Evolutionary conservation across 805 yeast species (phyloP).

Genomic region (Metschnikowia koreensis): DNA sequence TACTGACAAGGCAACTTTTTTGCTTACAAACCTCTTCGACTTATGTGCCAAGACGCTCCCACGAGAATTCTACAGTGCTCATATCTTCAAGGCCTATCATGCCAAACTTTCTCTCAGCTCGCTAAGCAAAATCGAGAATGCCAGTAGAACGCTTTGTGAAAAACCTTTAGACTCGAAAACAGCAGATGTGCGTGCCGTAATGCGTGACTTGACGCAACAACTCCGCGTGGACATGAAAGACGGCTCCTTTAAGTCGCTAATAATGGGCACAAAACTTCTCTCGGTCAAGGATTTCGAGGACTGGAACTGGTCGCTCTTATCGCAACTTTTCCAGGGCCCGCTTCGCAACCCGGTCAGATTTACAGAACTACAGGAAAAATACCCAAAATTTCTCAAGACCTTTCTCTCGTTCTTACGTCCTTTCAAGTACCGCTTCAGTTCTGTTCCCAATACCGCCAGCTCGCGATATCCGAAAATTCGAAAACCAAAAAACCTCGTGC

Average conservation of each 20-base stretch:
- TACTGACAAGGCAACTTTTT: conserved; percentile 57
- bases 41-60: conserved; percentile 58
- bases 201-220: conserved; percentile 23
- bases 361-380: conserved; percentile 68
- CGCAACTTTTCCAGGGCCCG: conserved; percentile 80
- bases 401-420: conserved; percentile 87
- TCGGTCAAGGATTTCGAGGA: conserved; percentile 73
- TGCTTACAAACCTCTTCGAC: conserved; percentile 61
- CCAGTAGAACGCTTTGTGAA: conserved; percentile 9
- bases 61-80: conserved; percentile 30
- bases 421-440: conserved; percentile 73
- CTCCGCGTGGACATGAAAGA: conserved; percentile 51
- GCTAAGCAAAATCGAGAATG: conserved; percentile 15
- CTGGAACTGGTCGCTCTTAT: conserved; percentile 85
- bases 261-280: conserved; percentile 67
- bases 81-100: conserved; percentile 12
- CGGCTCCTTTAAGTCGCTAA: conserved; percentile 58
- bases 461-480: conserved; percentile 24
- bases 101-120: conserved; percentile 13
- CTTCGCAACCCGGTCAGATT: conserved; percentile 66
- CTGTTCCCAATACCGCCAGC: conserved; percentile 19
- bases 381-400: conserved; percentile 84
- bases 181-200: conserved; percentile 19
- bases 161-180: background rate
- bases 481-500: conserved; percentile 57